Evolutionary conservation across 179 eudicot species (phyloP), one percentile per base, ranked within the genome.

Genomic region (Silene coronaria): DNA sequence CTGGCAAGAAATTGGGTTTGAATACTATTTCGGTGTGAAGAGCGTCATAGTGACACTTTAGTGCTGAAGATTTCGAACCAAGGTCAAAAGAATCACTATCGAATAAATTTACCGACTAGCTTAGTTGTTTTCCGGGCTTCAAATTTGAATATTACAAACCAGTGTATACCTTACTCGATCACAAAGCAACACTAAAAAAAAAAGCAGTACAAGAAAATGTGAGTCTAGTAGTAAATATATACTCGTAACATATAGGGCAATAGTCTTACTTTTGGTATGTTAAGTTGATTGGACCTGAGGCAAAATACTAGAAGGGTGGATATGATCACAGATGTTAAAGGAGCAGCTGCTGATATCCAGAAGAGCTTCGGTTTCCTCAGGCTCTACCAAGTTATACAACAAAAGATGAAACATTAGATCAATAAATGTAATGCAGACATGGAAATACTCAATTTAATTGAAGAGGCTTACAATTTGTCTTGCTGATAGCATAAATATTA

Each of bases 281-380:
- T 87, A 67, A 74, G 78, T 73, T 69, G 57, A 42, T 79, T 84
- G 75, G 90, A 89, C 79, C 86, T 89, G 85, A 87, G 85, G 70
- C 85, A 86, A 78, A 88, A 93, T 13, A 90, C 89, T 26, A 91
- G 38, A 6, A 91, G 73, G 17, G 97, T 93, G 7, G 97, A 84
- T 63, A 90, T 45, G 32, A 90, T 76, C 26, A 93, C 96, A 13
- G 89, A 88, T 62, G 80, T 62, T 46, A 93, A 85, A 9, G 98
- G 98, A 72, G 98, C 98, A 67, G 91, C 97, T 55, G 98, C 96
- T 79, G 98, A 91, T 73, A 93, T 81, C 98, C 98, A 93, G 71
- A 93, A 93, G n/a, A 91, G 79, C 80, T 72, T 88, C 16, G 91
- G 93, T 63, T 82, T 90, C 77, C 72, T 91, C 55, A 84, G 77